Percentiles rank a stretch among this genome's conserved stretches.
These are phyloP conservation scores for Nidula niveotomentosa DNA, from an alignment of 1,284 basidiomycete species.

Conservation along the genomic window DNA sequence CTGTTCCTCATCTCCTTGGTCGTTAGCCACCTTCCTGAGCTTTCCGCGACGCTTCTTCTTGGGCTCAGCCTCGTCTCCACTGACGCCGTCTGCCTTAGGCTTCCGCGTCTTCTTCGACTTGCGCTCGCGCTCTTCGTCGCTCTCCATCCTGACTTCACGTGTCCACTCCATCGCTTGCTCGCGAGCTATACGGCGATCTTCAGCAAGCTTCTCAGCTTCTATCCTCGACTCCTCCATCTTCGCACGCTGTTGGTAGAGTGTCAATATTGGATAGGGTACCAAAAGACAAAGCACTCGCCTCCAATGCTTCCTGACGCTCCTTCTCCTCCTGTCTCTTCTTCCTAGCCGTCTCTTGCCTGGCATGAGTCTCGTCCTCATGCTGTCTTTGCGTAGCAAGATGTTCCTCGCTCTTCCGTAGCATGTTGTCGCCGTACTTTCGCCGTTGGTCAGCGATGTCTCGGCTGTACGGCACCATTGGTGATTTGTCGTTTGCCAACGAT, in stretches of 20 bases:
- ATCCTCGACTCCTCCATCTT: slow-evolving; percentile 56
- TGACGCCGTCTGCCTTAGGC: slow-evolving; percentile 50
- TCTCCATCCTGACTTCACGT: slow-evolving; percentile 62
- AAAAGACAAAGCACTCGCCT: slow-evolving; percentile 26
- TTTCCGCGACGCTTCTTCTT: slow-evolving; percentile 58
- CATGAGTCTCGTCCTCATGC: slow-evolving; percentile 73
- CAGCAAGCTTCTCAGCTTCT: slow-evolving; percentile 71
- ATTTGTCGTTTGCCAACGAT: slow-evolving; percentile 74
- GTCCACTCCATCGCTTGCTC: slow-evolving; percentile 82
- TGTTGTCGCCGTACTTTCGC: slow-evolving; percentile 82
- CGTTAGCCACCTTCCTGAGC: slow-evolving; percentile 38
- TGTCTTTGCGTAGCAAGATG: slow-evolving; percentile 73
- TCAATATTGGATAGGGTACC: neutral
- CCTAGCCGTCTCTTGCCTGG: slow-evolving; percentile 73
- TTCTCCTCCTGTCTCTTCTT: slow-evolving; percentile 67
- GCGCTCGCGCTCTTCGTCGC: slow-evolving; percentile 74
- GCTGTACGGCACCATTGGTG: slow-evolving; percentile 77
- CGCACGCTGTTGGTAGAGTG: slow-evolving; percentile 37
- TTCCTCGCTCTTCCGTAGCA: slow-evolving; percentile 79
- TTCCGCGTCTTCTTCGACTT: slow-evolving; percentile 60
- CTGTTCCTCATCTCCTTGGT: slow-evolving; percentile 53
- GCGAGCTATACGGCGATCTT: slow-evolving; percentile 71
- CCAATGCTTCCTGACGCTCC: slow-evolving; percentile 54
- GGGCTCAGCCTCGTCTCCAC: slow-evolving; percentile 58
- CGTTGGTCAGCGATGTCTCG: slow-evolving; percentile 87